Conservation (phyloP, 257 asterid species). For the Scutellaria minor region DNA sequence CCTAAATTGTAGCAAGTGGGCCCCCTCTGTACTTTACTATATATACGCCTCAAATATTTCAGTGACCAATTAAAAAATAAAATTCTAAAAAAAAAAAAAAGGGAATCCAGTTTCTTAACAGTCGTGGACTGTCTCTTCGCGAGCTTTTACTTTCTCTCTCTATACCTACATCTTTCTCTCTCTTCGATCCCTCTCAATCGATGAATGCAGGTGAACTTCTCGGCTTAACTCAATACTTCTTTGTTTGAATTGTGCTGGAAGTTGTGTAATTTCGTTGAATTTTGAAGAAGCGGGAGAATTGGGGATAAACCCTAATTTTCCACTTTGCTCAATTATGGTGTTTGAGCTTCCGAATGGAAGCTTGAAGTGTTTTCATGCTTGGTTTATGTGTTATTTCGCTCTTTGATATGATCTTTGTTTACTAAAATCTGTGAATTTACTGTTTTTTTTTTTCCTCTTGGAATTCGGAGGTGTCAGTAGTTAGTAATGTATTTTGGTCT, state of each 20-base stretch:
- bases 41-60: slow-evolving; percentile 24
- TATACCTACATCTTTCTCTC: slow-evolving; percentile 35
- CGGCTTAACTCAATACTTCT: slow-evolving; percentile 12
- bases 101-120: slow-evolving; percentile 27
- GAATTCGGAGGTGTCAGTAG: slow-evolving; percentile 11
- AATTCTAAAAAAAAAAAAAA: slow-evolving; percentile 19
- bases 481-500: slow-evolving; percentile 21
- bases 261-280: slow-evolving; percentile 30
- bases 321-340: slow-evolving; percentile 51
- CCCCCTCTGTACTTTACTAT: not conserved
- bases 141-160: slow-evolving; percentile 37
- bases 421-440: slow-evolving; percentile 34
- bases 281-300: slow-evolving; percentile 34
- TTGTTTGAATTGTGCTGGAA: slow-evolving; percentile 34
- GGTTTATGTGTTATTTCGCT: slow-evolving; percentile 12
- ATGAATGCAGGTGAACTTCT: slow-evolving; percentile 57
- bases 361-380: slow-evolving; percentile 35
- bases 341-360: slow-evolving; percentile 27
- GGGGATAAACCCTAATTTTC: slow-evolving; percentile 54
- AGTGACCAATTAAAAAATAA: slow-evolving; percentile 14
- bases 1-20: slow-evolving; percentile 36
- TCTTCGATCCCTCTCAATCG: slow-evolving; percentile 50
- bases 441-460: slow-evolving; percentile 7
- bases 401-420: slow-evolving; percentile 11
- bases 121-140: slow-evolving; percentile 39